Base-by-base conservation (phyloP, 176 grass and related monocot genomes). In the Musa beccarii region DNA sequence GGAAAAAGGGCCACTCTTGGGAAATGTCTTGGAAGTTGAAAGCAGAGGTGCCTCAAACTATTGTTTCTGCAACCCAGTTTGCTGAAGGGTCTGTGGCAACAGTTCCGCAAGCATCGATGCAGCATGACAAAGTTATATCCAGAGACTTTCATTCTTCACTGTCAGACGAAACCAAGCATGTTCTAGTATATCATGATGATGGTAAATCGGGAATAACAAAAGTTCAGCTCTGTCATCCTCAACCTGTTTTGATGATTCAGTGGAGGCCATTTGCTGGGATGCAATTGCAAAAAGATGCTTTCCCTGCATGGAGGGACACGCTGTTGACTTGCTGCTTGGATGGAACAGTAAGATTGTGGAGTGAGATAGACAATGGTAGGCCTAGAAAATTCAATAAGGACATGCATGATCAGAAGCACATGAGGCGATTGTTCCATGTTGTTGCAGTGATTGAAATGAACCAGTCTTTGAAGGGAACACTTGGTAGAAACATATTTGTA, bases 261-360 rank as follows among this genome's bases (percentile, higher is more conserved):
- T 97, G 93, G 93, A 88, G 93, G 78, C 88, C 93, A 76, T 72
- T 59, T 22, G 14, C 69, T 74, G 17, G 17, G 13, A 10, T 23
- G 8, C 50, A 87, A 72, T 51, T 52, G 16, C 64, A 78, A 73
- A 68, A 72, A 50, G 80, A 77, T 77, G 56, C 1, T 69, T 90
- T 78, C 72, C 78, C 69, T 66, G 61, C 66, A 50, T 85, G 79
- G 66, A 89, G 89, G 79, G 83, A 93, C 76, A 68, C 93, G n/a
- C 82, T 97, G 43, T 81, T 97, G 84, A 97, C 90, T 5, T 90
- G 88, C 84, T 97, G 87, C 80, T 75, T 90, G 22, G 93, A 97
- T 13, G 90, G 93, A 49, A 84, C 93, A 59, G 85, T 80, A 14
- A 87, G 93, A 73, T 74, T 97, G n/a, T 97, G 93, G 93, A 80